Percentiles rank a stretch among this genome's conserved stretches.
Evolutionary conservation across 345 rosid genomes (phyloP).

Genomic region (Eucalyptus cloeziana): DNA sequence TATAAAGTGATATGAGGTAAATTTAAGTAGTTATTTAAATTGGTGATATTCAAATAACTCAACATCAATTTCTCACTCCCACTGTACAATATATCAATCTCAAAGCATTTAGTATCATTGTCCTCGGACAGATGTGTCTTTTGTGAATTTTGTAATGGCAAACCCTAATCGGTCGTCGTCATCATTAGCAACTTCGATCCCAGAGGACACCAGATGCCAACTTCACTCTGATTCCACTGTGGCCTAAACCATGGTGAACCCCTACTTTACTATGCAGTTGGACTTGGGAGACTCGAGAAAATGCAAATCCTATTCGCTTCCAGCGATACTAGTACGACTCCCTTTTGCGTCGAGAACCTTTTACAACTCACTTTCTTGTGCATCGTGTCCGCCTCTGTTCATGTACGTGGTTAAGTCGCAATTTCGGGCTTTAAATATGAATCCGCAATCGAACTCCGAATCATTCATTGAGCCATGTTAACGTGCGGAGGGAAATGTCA

Average conservation of each 20-base stretch:
- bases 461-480: neutral
- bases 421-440: neutral
- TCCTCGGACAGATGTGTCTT: neutral
- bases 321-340: neutral
- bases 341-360: neutral
- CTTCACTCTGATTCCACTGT: neutral
- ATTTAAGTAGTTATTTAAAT: neutral
- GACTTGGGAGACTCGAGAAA: neutral
- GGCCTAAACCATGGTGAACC: neutral
- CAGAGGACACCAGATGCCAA: neutral
- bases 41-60: neutral
- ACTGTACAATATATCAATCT: neutral
- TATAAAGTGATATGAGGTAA: neutral
- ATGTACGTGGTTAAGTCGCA: neutral
- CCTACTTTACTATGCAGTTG: neutral
- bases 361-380: neutral
- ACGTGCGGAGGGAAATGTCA: neutral
- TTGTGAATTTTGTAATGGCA: neutral
- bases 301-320: neutral
- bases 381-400: neutral
- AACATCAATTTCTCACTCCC: neutral
- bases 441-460: neutral
- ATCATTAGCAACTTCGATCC: neutral
- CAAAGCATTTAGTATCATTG: neutral
- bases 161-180: neutral